These are phyloP conservation scores for Cucumis melo DNA, from an alignment of 306 rosid species.

Conservation along the genomic window DNA sequence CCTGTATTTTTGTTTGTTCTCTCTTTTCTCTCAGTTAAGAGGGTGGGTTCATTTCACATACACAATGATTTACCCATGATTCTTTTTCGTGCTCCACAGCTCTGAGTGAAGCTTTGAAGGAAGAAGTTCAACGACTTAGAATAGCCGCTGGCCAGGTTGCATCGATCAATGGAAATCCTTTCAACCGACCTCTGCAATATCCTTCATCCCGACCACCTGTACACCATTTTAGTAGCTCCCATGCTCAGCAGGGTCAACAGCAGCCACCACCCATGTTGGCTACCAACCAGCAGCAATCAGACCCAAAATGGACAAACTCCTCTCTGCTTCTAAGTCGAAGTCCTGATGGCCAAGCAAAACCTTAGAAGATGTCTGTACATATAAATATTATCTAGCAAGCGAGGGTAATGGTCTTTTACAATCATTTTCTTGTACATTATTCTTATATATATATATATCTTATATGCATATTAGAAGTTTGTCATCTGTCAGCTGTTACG, in stretches of 20 bases:
- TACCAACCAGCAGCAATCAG: constrained; percentile 23
- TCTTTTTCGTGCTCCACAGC: constrained; percentile 22
- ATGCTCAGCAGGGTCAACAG: constrained; percentile 38
- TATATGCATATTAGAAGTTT: background rate
- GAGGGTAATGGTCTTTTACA: background rate
- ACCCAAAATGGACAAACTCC: constrained; percentile 27
- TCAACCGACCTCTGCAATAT: constrained; percentile 38
- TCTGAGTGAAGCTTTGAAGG: constrained; percentile 57
- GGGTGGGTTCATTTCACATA: background rate
- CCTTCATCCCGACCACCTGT: constrained; percentile 35
- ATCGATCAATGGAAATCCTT: constrained; percentile 22
- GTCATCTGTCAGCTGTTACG: background rate
- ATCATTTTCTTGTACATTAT: background rate
- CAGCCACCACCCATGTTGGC: constrained; percentile 36
- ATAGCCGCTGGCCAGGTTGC: constrained; percentile 32
- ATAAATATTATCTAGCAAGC: background rate
- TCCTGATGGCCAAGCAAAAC: constrained; percentile 25
- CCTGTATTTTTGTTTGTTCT: background rate
- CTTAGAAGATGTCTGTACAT: constrained; percentile 24
- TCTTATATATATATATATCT: background rate
- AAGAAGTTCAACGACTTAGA: constrained; percentile 78
- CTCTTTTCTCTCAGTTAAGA: background rate
- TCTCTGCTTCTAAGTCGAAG: constrained; percentile 41
- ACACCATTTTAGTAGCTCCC: constrained; percentile 31
- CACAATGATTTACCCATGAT: background rate